Base-by-base conservation (phyloP, 768 basidiomycete species). In the Boletus tomentosulus region DNA sequence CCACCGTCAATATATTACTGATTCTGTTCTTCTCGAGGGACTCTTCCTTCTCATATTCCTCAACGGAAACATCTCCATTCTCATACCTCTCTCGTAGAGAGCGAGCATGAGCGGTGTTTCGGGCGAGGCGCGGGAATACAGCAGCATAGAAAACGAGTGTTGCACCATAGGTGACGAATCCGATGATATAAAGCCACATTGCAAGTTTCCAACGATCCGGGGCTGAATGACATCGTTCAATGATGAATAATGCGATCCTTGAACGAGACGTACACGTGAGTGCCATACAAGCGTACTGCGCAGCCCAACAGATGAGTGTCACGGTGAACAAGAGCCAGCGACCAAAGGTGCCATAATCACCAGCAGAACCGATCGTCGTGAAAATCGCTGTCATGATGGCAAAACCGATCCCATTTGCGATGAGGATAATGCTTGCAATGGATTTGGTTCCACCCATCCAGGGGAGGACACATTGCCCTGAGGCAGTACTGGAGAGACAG, bases 1-100 rank as follows among this genome's bases (percentile, higher is more conserved):
- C 44, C 43, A 89, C 89, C 38, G 87, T 91, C 62, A 85, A 87
- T 57, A 91, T 87, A 61, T 90, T 92, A 64, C 89, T 88, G 54
- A 93, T 87, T 56, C 84, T 73, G 57, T 90, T 93, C 78, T 90
- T 90, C 71, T 92, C 87, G 42, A 92, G 61, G 33, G 85, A 87
- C 62, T 91, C 88, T 62, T 89, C 88, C 16, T 57, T 63, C 62
- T 91, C 89, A 58, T 86, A 90, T 57, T 79, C 84, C 49, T 85
- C 85, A 13, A 71, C 68, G 0, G 74, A 60, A 11, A 85, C 81
- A 54, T 86, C 79, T 0, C 86, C 85, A 0, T 73, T 74, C 48
- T 85, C 83, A 51, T 79, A 83, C 59, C 75, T 78, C 46, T 77
- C 78, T 31, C 76, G 73, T 4, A 90, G 68, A 2, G 67, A 67